Evolutionary conservation across 495 filamentous ascomycete species (phyloP), one percentile per base, ranked within the genome.

Genomic region (Podospora pseudoanserina): DNA sequence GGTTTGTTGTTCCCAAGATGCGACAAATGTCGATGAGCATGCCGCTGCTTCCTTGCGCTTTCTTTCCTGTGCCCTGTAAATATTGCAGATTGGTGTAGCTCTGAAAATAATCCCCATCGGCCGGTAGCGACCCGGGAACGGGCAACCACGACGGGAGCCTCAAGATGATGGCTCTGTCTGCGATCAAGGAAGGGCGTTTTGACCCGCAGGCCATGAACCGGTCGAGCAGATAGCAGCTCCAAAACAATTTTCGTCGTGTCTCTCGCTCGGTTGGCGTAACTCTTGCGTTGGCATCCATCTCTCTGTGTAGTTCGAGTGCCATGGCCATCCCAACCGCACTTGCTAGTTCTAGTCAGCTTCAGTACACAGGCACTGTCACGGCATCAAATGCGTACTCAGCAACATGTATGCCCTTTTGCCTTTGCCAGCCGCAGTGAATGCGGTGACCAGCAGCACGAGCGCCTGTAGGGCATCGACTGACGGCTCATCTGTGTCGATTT

Each of bases 321-420:
- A 93, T 85, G 11, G 88, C 88, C 91, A 94, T 94, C 11, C 89
- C 90, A 53, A 92, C 87, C 19, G 89, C 91, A 67, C 85, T 92
- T 69, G 89, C 91, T 94, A 57, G 32, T 60, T 26, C 57, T 4
- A 39, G 34, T 65, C 15, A 64, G 55, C 65, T 55, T 60, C 44
- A 16, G 44, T 26, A 30, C 44, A 61, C 44, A 20, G 32, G 23
- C 26, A 44, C 3, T 6, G 2, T 54, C 11, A 13, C 7, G 28
- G 27, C 16, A 32, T 34, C 39, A 18, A 5, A 62, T 23, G 74
- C 85, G 6, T 87, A 93, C 91, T 85, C 57, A 96, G 78, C 20
- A 91, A 84, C 92, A 96, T 96, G 72, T 92, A 94, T 1, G 90
- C 88, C 76, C 91, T 93, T 80, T 91, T 94, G 26, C 92, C 90